Base-by-base conservation (phyloP, 805 yeast species). In the Kazachstania kunashirensis region DNA sequence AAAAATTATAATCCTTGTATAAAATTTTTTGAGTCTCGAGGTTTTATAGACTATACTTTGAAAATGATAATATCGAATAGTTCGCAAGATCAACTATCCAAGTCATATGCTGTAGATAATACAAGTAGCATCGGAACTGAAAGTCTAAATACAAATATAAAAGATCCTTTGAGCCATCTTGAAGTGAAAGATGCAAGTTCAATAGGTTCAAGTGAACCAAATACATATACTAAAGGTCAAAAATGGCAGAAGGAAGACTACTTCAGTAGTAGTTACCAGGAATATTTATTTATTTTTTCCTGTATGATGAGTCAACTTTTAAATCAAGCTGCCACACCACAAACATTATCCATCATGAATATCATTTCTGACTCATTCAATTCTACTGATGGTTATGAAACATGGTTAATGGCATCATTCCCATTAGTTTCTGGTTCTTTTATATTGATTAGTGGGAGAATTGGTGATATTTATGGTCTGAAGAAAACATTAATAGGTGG, bases 331-430 rank as follows among this genome's bases (percentile, higher is more conserved):
- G 63, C 67, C 2, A 44, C 63, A 1, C 55, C 64, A 2, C 70
- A 67, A 39, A 44, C 62, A 21, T 38, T 64, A 38, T 53, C 68
- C 29, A 40, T 61, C 46, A 55, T 63, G 62, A 51, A 60, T 31
- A 50, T 51, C 5, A 45, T 68, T 0, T 59, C 58, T 0, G 40
- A 45, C 2, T 53, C 57, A 5, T 63, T 69, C 24, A 47, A 57
- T 12, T 49, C 64, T 1, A 43, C 52, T 7, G 39, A 41, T 2
- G 53, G 58, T 5, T 61, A 63, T 31, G 65, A 68, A 38, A 46
- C 68, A 13, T 79, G 94, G 92, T 73, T 75, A 50, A 68, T 76
- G 66, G 85, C 86, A 2, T 71, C 84, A 0, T 79, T 73, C 51
- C 76, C 84, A 0, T 57, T 82, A 37, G 74, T 84, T 0, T 73